Evolutionary conservation across 352 stramenopile genomes (phyloP).

Genomic region (Pythium utonaiense): DNA sequence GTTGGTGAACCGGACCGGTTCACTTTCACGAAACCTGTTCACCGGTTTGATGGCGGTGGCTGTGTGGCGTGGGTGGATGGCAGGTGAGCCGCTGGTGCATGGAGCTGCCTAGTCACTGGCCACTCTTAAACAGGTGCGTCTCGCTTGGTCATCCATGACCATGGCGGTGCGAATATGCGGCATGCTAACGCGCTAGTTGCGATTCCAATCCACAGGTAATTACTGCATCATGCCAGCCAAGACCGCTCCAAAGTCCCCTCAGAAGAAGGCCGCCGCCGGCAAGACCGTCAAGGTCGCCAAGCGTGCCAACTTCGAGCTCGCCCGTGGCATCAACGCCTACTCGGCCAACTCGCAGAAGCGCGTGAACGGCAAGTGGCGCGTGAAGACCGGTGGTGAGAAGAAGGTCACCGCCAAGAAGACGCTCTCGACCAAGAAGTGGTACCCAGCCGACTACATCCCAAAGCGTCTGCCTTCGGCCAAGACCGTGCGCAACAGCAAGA

Average conservation of each 20-base stretch:
- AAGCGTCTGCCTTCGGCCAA: slow-evolving; percentile 72
- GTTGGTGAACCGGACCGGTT: slow-evolving; percentile 13
- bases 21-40: neutral
- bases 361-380: slow-evolving; percentile 46
- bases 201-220: slow-evolving; percentile 14
- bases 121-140: slow-evolving; percentile 29
- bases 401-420: slow-evolving; percentile 30
- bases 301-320: slow-evolving; percentile 62
- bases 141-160: slow-evolving; percentile 3
- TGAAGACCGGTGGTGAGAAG: slow-evolving; percentile 31
- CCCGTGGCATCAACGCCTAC: slow-evolving; percentile 75
- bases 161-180: no score
- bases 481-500: slow-evolving; percentile 77
- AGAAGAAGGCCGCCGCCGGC: slow-evolving; percentile 19
- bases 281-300: slow-evolving; percentile 30
- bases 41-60: slow-evolving; percentile 14
- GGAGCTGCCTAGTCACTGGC: neutral
- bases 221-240: slow-evolving; percentile 30
- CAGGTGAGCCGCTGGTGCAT: neutral
- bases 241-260: slow-evolving; percentile 20
- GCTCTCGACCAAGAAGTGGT: slow-evolving; percentile 48
- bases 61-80: slow-evolving; percentile 4
- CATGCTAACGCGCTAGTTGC: neutral
- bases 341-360: slow-evolving; percentile 59
- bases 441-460: slow-evolving; percentile 72